Percentiles rank a stretch among this genome's conserved stretches.
phyloP scores from a whole-genome alignment of 2,329 filamentous ascomycete genomes.

The Colletotrichum tamarilloi region DNA sequence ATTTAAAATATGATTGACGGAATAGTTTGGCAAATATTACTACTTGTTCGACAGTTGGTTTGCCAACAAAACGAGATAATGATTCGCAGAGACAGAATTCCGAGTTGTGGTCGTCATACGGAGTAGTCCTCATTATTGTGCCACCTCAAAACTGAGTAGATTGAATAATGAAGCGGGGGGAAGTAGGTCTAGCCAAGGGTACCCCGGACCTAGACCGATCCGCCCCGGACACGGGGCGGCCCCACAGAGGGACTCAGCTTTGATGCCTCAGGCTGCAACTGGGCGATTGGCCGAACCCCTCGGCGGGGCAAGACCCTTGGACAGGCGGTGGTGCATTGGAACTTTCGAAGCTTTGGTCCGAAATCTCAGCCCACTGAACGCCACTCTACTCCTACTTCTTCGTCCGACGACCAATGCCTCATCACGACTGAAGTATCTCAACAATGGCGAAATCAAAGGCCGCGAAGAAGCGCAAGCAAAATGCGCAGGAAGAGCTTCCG shows the following conservation, averaged over 20 bases:
- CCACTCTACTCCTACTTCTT: not conserved
- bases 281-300: not conserved
- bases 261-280: not conserved
- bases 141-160: not conserved
- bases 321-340: not conserved
- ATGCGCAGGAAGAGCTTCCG: conserved; percentile 46
- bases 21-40: too few species aligned
- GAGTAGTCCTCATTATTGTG: too few species aligned
- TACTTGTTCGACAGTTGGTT: too few species aligned
- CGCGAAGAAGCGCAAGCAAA: conserved; percentile 57
- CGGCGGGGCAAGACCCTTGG: conserved; percentile 6
- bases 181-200: not conserved
- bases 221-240: too few species aligned
- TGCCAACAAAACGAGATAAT: too few species aligned
- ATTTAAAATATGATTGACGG: too few species aligned
- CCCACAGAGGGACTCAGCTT: not conserved
- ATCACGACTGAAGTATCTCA: not conserved
- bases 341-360: not conserved
- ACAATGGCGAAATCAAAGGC: conserved; percentile 55
- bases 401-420: not conserved
- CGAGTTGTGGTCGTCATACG: too few species aligned
- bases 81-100: too few species aligned
- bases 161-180: not conserved
- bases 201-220: not conserved
- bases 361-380: not conserved